A percentile compares a stretch with the other conserved stretches of the same genome.
Conservation (phyloP, 1,284 basidiomycete genomes). For the Apiotrichum gamsii region DNA sequence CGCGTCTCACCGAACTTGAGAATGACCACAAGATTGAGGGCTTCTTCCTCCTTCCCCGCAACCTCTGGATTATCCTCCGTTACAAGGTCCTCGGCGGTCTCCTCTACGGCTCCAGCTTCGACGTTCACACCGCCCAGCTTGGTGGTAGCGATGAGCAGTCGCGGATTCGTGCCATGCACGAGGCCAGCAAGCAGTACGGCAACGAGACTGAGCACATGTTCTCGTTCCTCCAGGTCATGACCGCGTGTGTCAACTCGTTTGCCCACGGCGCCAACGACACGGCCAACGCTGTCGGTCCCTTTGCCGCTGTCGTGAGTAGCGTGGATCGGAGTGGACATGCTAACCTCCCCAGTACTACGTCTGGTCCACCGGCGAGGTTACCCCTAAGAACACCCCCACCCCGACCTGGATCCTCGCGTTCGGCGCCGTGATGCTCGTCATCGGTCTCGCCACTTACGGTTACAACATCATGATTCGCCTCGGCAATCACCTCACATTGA, state of each 20-base stretch:
- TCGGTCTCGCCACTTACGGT: conserved; percentile 50
- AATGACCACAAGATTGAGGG: conserved; percentile 29
- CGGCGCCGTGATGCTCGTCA: conserved; percentile 46
- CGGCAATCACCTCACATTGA: conserved; percentile 50
- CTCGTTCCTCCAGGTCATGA: conserved; percentile 52
- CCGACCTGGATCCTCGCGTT: conserved; percentile 50
- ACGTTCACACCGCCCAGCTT: conserved; percentile 45
- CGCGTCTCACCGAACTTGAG: conserved; percentile 34
- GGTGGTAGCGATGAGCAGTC: conserved; percentile 32
- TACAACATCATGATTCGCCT: conserved; percentile 47
- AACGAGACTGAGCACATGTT: conserved; percentile 52
- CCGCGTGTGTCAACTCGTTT: conserved; percentile 52
- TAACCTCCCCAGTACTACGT: too few relatives aligned
- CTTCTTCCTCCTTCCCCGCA: conserved; percentile 41
- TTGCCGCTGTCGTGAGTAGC: conserved; percentile 43
- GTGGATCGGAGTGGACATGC: too few relatives aligned
- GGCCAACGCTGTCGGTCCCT: conserved; percentile 45
- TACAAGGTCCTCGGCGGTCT: conserved; percentile 38
- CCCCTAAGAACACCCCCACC: conserved; percentile 42
- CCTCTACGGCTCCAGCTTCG: conserved; percentile 38
- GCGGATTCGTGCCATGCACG: conserved; percentile 46
- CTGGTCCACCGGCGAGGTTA: conserved; percentile 41
- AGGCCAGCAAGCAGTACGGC: conserved; percentile 47
- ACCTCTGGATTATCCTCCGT: conserved; percentile 47
- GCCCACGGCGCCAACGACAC: conserved; percentile 50